Evolutionary conservation across 164 flowering plant species (phyloP), one percentile per base, ranked within the genome.

Genomic region (Hamamelis virginiana): DNA sequence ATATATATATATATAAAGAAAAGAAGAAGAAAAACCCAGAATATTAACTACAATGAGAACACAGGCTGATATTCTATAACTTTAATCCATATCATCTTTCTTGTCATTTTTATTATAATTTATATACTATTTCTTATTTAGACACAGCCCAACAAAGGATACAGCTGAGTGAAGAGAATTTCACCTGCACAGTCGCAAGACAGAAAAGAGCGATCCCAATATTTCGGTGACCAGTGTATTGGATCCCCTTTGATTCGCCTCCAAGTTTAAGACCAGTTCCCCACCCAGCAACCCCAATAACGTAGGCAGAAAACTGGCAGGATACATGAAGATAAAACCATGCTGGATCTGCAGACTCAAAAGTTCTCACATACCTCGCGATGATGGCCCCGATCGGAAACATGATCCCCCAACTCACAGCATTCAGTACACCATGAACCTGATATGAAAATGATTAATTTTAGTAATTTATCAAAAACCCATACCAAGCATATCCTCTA

Each of bases 361-460:
- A 83, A 13, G 80, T 65, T 55, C 80, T 87, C 68, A 89, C 0
- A 71, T 90, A 88, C 76, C 97, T 79, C 3, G 97, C 91, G 0
- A 86, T 82, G 60, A 86, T 78, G 22, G 66, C 77, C 28, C 96
- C 97, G 3, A 83, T 0, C 0, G 98, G 96, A 72, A 92, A 83
- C 81, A 92, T 12, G 61, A 89, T 68, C 19, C 96, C 96, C 98
- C 98, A 92, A 67, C 96, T 88, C 69, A 89, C 82, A 27, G 77
- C 88, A 74, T 89, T 91, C 70, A 92, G 72, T 10, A 92, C 66
- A 65, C 98, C 98, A 81, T 92, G 98, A 75, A 83, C 88, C 98
- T 92, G 79, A 45, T 8, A 59, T 14, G 66, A 28, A 59, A 65
- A 60, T 8, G 47, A 27, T 19, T 59, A 72, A 25, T 53, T 58